Percentiles rank a stretch among this genome's conserved stretches.
These are phyloP conservation scores for Erigeron canadensis DNA, from an alignment of 129 eudicot species.

Conservation along the genomic window DNA sequence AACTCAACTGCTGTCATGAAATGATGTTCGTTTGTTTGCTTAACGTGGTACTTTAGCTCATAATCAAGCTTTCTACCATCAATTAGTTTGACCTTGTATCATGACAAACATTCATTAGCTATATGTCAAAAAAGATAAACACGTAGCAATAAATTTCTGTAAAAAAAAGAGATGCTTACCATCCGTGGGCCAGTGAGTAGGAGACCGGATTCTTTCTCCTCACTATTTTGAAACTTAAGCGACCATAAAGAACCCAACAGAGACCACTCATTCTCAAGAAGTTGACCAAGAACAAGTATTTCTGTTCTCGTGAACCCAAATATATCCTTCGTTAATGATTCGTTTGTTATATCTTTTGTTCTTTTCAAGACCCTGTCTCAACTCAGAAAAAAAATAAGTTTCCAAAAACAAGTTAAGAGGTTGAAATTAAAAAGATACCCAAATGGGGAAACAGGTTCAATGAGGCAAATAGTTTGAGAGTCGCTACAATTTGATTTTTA, in stretches of 20 bases:
- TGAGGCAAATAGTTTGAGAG: neutral
- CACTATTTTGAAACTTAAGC: constrained; percentile 39
- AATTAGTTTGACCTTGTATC: constrained; percentile 65
- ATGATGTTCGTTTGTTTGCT: constrained; percentile 45
- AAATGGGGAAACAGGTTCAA: neutral
- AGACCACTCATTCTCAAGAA: constrained; percentile 62
- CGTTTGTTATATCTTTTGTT: constrained; percentile 29
- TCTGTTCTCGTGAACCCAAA: constrained; percentile 48
- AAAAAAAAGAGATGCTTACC: constrained; percentile 41
- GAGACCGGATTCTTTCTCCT: constrained; percentile 39
- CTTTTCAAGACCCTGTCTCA: constrained; percentile 44
- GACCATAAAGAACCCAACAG: constrained; percentile 64
- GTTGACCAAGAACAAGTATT: constrained; percentile 50
- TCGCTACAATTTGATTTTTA: neutral
- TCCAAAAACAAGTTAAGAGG: neutral
- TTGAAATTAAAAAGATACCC: neutral
- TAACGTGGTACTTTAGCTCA: constrained; percentile 56
- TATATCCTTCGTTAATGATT: constrained; percentile 43
- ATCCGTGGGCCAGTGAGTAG: constrained; percentile 67
- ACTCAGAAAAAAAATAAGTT: constrained; percentile 4
- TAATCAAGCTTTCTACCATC: constrained; percentile 75
- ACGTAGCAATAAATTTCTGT: neutral
- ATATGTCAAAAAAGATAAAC: neutral
- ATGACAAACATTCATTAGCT: constrained; percentile 6
- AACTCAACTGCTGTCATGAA: constrained; percentile 79